Evolutionary conservation across 2,329 filamentous ascomycete species (phyloP).

Genomic region (Fusarium tanahbumbuense): DNA sequence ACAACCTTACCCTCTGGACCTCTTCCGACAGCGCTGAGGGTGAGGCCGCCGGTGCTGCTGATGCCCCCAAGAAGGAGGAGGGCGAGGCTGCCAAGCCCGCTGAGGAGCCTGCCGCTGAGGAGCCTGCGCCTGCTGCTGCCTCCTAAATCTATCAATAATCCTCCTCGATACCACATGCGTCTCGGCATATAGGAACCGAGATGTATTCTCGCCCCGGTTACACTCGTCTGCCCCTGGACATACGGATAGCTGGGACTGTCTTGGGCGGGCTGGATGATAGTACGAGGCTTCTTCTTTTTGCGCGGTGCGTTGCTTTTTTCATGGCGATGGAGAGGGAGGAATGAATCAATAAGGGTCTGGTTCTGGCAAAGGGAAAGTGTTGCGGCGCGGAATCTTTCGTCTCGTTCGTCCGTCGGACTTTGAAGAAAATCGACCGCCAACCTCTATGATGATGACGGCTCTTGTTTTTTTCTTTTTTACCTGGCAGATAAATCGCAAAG

Average conservation of each 20-base stretch:
- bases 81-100: conserved; percentile 57
- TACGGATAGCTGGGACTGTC: conserved; percentile 49
- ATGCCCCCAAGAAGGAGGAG: conserved; percentile 71
- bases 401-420: conserved; percentile 47
- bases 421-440: conserved; percentile 37
- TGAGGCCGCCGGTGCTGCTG: conserved; percentile 71
- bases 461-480: conserved; percentile 40
- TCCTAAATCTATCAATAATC: conserved; percentile 60
- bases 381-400: conserved; percentile 51
- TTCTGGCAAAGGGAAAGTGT: conserved; percentile 53
- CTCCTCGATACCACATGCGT: conserved; percentile 54
- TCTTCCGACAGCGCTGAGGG: conserved; percentile 89
- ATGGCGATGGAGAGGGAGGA: conserved; percentile 52
- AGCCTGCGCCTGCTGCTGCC: conserved; percentile 59
- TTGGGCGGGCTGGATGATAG: conserved; percentile 53
- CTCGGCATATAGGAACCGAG: conserved; percentile 53
- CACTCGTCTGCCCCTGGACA: conserved; percentile 47
- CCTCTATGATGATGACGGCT: conserved; percentile 43
- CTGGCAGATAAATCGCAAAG: conserved; percentile 49
- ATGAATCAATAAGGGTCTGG: conserved; percentile 50
- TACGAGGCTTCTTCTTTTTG: conserved; percentile 49
- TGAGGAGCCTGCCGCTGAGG: conserved; percentile 52
- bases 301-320: conserved; percentile 52
- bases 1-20: conserved; percentile 98
- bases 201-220: conserved; percentile 49